These are phyloP conservation scores for Clarireedia sp. DNA, from an alignment of 2,329 filamentous ascomycete genomes.

Conservation along the genomic window DNA sequence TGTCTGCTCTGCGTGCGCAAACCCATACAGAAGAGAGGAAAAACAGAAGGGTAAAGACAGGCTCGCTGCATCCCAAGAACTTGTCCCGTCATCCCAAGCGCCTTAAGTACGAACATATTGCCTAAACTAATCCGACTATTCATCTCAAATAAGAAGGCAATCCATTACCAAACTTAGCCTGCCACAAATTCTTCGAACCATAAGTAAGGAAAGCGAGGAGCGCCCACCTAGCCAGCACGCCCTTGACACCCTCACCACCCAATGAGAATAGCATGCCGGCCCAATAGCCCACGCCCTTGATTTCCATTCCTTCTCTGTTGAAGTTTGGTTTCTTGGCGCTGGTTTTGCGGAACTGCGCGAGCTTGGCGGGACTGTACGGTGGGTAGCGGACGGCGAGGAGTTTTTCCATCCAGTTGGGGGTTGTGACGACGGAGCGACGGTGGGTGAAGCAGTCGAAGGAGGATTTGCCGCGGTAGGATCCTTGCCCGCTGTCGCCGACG, in stretches of 20 bases:
- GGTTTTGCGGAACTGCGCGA: slow-evolving; percentile 38
- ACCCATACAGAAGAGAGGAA: neutral
- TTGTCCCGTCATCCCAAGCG: neutral
- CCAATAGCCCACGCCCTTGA: slow-evolving; percentile 48
- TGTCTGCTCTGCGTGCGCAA: neutral
- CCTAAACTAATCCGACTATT: neutral
- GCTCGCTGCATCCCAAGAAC: neutral
- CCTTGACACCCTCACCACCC: slow-evolving; percentile 37
- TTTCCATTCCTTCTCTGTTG: slow-evolving; percentile 48
- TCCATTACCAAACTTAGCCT: neutral
- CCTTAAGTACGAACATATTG: neutral
- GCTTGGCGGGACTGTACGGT: slow-evolving; percentile 42
- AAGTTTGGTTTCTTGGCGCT: slow-evolving; percentile 47
- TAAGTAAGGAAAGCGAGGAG: slow-evolving; percentile 4
- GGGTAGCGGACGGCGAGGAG: slow-evolving; percentile 62
- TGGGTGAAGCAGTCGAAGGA: slow-evolving; percentile 63
- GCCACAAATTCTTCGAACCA: slow-evolving; percentile 6
- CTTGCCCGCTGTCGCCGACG: slow-evolving; percentile 70
- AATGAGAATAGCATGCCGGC: slow-evolving; percentile 42
- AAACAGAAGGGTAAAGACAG: neutral
- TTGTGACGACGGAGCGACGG: slow-evolving; percentile 48
- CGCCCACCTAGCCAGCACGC: slow-evolving; percentile 7
- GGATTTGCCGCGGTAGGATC: slow-evolving; percentile 70
- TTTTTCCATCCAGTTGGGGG: slow-evolving; percentile 59
- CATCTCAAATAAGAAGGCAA: slow-evolving; percentile 9